These are phyloP conservation scores for Penicillium robsamsonii DNA, from an alignment of 495 filamentous ascomycete genomes.

Conservation along the genomic window DNA sequence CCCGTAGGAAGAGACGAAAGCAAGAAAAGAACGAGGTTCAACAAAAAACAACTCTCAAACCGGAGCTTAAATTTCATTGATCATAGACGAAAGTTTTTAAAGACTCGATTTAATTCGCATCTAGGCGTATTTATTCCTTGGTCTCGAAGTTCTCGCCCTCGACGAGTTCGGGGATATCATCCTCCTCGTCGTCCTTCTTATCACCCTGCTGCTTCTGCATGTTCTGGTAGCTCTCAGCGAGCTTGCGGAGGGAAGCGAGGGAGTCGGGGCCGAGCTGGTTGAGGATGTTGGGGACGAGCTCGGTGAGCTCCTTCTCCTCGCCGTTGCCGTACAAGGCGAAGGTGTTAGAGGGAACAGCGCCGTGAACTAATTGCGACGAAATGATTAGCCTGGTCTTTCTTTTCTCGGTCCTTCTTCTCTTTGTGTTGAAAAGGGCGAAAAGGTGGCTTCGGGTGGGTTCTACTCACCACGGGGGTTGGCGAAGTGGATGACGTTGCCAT, in stretches of 20 bases:
- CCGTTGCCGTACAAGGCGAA: constrained; percentile 99
- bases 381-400: constrained; percentile 1
- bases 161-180: constrained; percentile 93
- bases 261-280: constrained; percentile 99
- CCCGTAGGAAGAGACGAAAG: background rate
- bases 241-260: constrained; percentile 94
- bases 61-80: constrained; percentile 31
- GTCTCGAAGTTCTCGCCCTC: constrained; percentile 95
- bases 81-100: constrained; percentile 24
- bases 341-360: constrained; percentile 92
- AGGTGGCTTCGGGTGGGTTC: background rate
- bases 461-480: constrained; percentile 87
- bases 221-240: constrained; percentile 98
- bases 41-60: constrained; percentile 11
- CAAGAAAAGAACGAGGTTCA: background rate
- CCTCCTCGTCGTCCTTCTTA: constrained; percentile 75
- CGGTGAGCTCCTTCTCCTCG: constrained; percentile 99
- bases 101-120: constrained; percentile 6
- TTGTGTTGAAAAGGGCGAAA: background rate
- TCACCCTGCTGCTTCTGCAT: constrained; percentile 92
- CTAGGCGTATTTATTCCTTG: constrained; percentile 67
- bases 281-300: constrained; percentile 97
- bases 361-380: constrained; percentile 67
- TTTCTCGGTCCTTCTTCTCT: background rate
- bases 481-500: constrained; percentile 99